Conservation (phyloP, 805 yeast genomes). For the Saturnispora dispora region DNA sequence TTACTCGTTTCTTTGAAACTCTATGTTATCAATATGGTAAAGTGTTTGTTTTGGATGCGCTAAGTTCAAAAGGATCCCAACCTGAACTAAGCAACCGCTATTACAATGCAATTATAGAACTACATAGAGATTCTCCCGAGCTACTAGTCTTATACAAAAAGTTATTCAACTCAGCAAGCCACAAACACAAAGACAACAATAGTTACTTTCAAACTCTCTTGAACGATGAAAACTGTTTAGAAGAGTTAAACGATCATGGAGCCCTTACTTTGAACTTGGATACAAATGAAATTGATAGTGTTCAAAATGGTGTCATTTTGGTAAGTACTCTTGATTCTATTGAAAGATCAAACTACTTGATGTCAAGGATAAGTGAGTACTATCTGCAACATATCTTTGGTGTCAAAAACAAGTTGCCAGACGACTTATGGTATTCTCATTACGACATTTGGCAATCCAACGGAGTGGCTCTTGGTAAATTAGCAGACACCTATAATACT, state of each 20-base stretch:
- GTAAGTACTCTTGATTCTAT: constrained; percentile 42
- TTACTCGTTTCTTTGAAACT: constrained; percentile 40
- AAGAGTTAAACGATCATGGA: constrained; percentile 34
- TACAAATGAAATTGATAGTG: constrained; percentile 31
- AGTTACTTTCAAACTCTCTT: constrained; percentile 18
- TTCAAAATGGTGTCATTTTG: constrained; percentile 43
- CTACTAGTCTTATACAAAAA: constrained; percentile 24
- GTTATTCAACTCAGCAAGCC: constrained; percentile 24
- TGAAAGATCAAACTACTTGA: constrained; percentile 40
- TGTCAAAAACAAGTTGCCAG: constrained; percentile 26
- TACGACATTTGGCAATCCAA: constrained; percentile 42
- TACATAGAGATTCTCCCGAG: constrained; percentile 9
- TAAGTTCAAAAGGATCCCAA: constrained; percentile 34
- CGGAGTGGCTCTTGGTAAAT: constrained; percentile 32
- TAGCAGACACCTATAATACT: constrained; percentile 30
- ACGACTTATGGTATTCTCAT: constrained; percentile 29
- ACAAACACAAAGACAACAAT: constrained; percentile 25
- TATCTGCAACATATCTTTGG: constrained; percentile 39
- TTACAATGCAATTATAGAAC: constrained; percentile 19
- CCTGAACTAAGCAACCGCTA: constrained; percentile 37
- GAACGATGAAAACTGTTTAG: constrained; percentile 15
- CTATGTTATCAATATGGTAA: constrained; percentile 41
- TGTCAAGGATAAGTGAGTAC: constrained; percentile 39
- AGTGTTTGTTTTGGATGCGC: constrained; percentile 40
- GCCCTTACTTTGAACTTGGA: constrained; percentile 35